A percentile compares a stretch with the other conserved stretches of the same genome.
Conservation (phyloP, 441 rosid species). For the Gossypium schwendimanii region DNA sequence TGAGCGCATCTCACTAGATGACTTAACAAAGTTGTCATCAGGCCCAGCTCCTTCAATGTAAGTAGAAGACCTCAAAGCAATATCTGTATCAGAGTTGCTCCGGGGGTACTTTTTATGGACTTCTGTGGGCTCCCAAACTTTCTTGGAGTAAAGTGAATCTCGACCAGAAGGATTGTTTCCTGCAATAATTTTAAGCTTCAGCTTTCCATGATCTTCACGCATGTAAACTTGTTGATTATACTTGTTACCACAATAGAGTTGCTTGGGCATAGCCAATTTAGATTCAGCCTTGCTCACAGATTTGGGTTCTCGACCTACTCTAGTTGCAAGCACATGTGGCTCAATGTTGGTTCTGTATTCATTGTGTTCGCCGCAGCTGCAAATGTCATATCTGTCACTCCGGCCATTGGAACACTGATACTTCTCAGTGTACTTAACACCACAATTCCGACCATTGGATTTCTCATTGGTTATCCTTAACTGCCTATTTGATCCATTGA, state of each 20-base stretch:
- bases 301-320: constrained; percentile 46
- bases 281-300: constrained; percentile 43
- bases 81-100: constrained; percentile 48
- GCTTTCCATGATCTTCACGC: constrained; percentile 51
- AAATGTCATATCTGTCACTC: constrained; percentile 53
- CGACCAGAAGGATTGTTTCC: constrained; percentile 33
- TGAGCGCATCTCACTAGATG: constrained; percentile 31
- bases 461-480: constrained; percentile 41
- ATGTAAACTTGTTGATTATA: constrained; percentile 41
- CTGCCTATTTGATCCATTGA: constrained; percentile 46
- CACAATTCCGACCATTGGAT: constrained; percentile 41
- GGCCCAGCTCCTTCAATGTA: constrained; percentile 32
- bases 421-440: constrained; percentile 54
- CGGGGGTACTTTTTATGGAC: constrained; percentile 41
- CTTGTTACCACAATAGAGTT: constrained; percentile 52
- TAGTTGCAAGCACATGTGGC: constrained; percentile 41
- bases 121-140: constrained; percentile 69
- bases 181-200: constrained; percentile 38
- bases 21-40: constrained; percentile 21
- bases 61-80: constrained; percentile 39
- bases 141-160: constrained; percentile 38
- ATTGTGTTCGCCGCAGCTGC: constrained; percentile 54
- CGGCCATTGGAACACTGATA: constrained; percentile 41
- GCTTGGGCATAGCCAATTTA: constrained; percentile 46
- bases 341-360: constrained; percentile 60